Evolutionary conservation across 1,284 basidiomycete genomes (phyloP).

Genomic region (Trichosporon sp.): DNA sequence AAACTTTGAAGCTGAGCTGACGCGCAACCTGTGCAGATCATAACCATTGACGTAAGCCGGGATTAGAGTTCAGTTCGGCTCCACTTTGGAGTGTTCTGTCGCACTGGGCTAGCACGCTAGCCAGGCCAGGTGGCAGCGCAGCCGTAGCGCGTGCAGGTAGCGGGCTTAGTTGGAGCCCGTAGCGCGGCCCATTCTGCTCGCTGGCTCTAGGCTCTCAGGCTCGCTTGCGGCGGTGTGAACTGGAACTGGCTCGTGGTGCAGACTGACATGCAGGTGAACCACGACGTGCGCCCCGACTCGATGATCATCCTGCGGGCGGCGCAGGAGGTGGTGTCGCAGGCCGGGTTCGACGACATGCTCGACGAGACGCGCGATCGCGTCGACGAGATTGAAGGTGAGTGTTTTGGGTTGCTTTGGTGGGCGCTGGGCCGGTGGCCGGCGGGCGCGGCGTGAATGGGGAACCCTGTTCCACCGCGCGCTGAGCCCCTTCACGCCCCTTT

Average conservation of each 20-base stretch:
- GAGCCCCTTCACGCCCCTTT: background rate
- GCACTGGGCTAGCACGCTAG: too few species aligned
- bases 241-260: background rate
- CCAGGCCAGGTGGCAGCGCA: too few species aligned
- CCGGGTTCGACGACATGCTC: constrained; percentile 67
- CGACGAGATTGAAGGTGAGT: constrained; percentile 55
- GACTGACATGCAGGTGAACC: constrained; percentile 54
- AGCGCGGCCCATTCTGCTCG: too few species aligned
- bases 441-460: background rate
- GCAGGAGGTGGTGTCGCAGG: constrained; percentile 62
- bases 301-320: constrained; percentile 67
- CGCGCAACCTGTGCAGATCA: constrained; percentile 55
- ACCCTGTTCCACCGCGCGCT: background rate
- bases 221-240: background rate
- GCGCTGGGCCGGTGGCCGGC: too few species aligned
- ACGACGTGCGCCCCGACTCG: constrained; percentile 73
- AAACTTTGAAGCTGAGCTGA: background rate
- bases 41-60: constrained; percentile 65
- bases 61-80: background rate
- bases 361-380: constrained; percentile 66
- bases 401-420: background rate
- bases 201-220: background rate
- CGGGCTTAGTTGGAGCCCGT: too few species aligned
- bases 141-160: background rate
- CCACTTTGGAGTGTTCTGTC: background rate